Conservation (phyloP, 495 filamentous ascomycete species). For the Aspergillus leporis region DNA sequence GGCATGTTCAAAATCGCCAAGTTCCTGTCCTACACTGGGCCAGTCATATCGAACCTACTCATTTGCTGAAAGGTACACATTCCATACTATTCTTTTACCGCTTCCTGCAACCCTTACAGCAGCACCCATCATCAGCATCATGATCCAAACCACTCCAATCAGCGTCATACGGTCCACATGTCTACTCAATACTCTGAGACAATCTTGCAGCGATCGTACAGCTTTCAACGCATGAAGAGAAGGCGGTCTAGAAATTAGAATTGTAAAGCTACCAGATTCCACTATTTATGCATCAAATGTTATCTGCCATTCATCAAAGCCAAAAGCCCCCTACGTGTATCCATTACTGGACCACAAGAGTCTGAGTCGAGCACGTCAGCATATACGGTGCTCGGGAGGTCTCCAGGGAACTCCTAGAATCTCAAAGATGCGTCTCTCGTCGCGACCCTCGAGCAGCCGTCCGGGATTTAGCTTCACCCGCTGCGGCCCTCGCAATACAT, state of each 20-base stretch:
- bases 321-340: background rate
- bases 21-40: background rate
- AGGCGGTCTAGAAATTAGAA: constrained; percentile 18
- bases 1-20: background rate
- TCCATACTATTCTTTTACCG: background rate
- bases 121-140: background rate
- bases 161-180: background rate
- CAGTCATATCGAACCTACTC: background rate
- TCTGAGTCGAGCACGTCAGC: constrained; percentile 39
- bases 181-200: background rate
- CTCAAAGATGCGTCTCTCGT: constrained; percentile 86
- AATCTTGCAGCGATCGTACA: background rate
- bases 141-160: background rate
- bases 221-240: constrained; percentile 13
- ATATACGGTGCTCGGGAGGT: constrained; percentile 76
- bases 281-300: constrained; percentile 10
- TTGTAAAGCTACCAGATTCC: constrained; percentile 2
- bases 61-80: background rate
- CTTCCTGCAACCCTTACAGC: constrained; percentile 3
- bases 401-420: constrained; percentile 86
- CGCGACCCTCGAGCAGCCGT: constrained; percentile 69
- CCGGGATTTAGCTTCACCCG: constrained; percentile 69
- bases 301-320: constrained; percentile 14
- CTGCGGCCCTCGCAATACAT: constrained; percentile 64
- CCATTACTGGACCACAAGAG: constrained; percentile 7